Conservation (phyloP, 257 asterid species). For the Cynanchum wilfordii region DNA sequence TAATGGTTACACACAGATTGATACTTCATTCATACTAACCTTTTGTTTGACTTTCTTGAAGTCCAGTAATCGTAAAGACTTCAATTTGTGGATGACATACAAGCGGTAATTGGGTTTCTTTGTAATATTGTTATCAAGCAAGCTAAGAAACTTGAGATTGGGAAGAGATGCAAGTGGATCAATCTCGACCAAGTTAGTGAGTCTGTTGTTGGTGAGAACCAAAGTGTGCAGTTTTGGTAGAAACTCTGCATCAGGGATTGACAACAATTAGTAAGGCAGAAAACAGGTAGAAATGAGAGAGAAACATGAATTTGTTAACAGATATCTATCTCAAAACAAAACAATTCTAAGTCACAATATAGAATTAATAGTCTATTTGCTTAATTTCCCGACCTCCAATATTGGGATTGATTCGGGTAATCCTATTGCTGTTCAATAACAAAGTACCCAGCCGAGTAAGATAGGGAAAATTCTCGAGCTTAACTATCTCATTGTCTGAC, state of each 20-base stretch:
- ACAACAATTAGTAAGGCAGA: background rate
- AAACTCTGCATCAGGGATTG: constrained; percentile 58
- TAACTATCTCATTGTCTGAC: constrained; percentile 98
- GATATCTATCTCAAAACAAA: background rate
- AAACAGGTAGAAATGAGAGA: background rate
- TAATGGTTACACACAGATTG: background rate
- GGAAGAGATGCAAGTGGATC: constrained; percentile 90
- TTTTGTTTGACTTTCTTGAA: constrained; percentile 90
- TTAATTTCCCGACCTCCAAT: constrained; percentile 60
- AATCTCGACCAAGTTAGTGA: constrained; percentile 85
- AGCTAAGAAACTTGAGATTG: constrained; percentile 82
- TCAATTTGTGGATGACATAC: constrained; percentile 91
- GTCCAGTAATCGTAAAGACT: constrained; percentile 75
- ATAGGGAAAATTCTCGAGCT: constrained; percentile 83
- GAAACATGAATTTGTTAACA: background rate
- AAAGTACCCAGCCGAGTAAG: constrained; percentile 83
- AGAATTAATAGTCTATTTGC: background rate
- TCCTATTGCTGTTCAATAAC: constrained; percentile 86
- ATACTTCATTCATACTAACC: constrained; percentile 38
- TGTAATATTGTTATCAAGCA: constrained; percentile 85
- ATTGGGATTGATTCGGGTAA: constrained; percentile 89
- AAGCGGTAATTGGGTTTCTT: constrained; percentile 96
- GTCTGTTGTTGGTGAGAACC: constrained; percentile 89
- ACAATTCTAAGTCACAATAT: background rate
- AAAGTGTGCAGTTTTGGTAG: constrained; percentile 88